These are phyloP conservation scores for Aspergillus pseudoglaucus DNA, from an alignment of 2,329 filamentous ascomycete species.

Conservation along the genomic window DNA sequence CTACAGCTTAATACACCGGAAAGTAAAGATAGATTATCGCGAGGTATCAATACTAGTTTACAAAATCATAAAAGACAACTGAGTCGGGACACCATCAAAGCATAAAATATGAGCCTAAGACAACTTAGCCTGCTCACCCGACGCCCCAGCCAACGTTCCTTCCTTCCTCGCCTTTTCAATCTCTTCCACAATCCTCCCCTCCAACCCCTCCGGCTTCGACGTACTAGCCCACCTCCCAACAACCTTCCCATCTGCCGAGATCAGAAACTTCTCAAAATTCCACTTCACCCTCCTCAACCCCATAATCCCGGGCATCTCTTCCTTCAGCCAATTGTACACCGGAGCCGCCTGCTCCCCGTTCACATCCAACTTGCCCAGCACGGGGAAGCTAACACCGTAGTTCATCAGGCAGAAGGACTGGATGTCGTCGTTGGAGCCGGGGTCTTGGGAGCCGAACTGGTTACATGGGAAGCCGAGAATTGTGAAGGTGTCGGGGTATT, in stretches of 20 bases:
- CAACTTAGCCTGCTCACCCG: conserved; percentile 17
- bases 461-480: conserved; percentile 98
- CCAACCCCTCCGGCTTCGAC: conserved; percentile 76
- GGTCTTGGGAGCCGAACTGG: conserved; percentile 90
- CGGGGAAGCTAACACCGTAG: conserved; percentile 88
- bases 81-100: background rate
- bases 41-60: no score
- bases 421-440: conserved; percentile 73
- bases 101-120: conserved; percentile 5
- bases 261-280: conserved; percentile 99
- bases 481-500: conserved; percentile 69
- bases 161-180: conserved; percentile 51
- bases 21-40: no score
- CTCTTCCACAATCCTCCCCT: conserved; percentile 69
- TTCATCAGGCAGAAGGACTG: conserved; percentile 84
- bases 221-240: conserved; percentile 80
- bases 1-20: no score
- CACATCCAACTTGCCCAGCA: conserved; percentile 87
- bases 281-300: conserved; percentile 92
- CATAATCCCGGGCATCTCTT: conserved; percentile 69
- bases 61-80: background rate
- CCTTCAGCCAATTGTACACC: conserved; percentile 69
- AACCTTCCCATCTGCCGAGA: conserved; percentile 79
- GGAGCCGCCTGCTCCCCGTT: conserved; percentile 79
- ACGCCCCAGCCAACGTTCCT: conserved; percentile 20